A percentile compares a stretch with the other conserved stretches of the same genome.
Conservation (phyloP, 179 eudicot genomes). For the Carnegiea gigantea region DNA sequence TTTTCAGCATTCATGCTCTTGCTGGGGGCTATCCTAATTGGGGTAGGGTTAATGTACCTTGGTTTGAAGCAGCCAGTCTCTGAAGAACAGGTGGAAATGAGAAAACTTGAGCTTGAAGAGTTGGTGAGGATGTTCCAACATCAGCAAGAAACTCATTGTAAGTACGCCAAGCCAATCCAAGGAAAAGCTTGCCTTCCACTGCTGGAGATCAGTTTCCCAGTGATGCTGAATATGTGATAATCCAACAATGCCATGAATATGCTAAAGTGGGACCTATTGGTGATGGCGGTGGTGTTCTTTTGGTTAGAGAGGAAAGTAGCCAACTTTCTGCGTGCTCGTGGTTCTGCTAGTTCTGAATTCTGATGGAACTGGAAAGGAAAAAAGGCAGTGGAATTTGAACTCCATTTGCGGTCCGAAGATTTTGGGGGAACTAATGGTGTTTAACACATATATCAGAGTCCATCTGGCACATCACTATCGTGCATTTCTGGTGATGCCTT, state of each 20-base stretch:
- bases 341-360: too few species aligned
- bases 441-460: too few species aligned
- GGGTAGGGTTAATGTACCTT: constrained; percentile 65
- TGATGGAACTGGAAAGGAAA: too few species aligned
- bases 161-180: constrained; percentile 53
- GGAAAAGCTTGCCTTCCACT: constrained; percentile 23
- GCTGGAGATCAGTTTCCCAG: constrained; percentile 18
- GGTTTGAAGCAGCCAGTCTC: constrained; percentile 73
- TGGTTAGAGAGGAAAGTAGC: too few species aligned
- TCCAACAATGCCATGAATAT: constrained; percentile 16
- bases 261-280: too few species aligned
- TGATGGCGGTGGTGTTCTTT: too few species aligned
- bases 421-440: too few species aligned
- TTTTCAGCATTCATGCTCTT: constrained; percentile 58
- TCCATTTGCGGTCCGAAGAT: too few species aligned
- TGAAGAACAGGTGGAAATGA: constrained; percentile 67
- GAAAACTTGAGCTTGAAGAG: constrained; percentile 78
- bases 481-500: too few species aligned
- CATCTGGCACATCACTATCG: too few species aligned
- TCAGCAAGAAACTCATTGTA: constrained; percentile 88
- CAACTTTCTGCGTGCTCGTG: too few species aligned
- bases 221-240: constrained; percentile 63
- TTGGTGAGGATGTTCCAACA: constrained; percentile 89
- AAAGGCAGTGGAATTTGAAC: too few species aligned
- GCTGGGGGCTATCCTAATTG: constrained; percentile 55